Conservation (phyloP, 208 protist genomes). For the Acanthamoeba royreba region DNA sequence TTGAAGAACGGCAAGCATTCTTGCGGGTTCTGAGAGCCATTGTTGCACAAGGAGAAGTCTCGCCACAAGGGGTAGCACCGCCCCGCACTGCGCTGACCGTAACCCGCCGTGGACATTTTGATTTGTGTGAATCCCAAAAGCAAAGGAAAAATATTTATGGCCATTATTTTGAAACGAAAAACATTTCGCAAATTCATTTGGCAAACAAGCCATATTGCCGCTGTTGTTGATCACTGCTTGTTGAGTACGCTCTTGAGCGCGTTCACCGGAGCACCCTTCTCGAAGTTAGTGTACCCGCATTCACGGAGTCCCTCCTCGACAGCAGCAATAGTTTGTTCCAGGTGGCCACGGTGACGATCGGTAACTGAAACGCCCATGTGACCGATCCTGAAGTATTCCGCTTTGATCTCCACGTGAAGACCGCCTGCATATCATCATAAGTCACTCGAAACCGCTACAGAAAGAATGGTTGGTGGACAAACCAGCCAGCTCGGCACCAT, state of each 20-base stretch:
- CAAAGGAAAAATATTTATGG: too few relatives aligned
- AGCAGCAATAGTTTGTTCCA: neutral
- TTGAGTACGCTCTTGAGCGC: neutral
- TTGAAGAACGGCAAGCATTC: neutral
- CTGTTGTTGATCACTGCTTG: neutral
- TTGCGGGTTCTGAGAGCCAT: neutral
- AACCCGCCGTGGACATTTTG: too few relatives aligned
- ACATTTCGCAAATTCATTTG: too few relatives aligned
- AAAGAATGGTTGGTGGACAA: too few relatives aligned
- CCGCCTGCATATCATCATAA: constrained; percentile 18
- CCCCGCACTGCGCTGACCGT: too few relatives aligned
- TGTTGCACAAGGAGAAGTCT: neutral
- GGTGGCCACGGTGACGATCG: neutral
- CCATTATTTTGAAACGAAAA: too few relatives aligned
- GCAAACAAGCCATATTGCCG: too few relatives aligned
- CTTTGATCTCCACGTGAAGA: constrained; percentile 41
- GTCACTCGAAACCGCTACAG: too few relatives aligned
- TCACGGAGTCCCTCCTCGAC: neutral
- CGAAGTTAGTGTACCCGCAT: neutral
- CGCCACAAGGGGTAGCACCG: neutral
- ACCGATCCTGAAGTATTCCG: constrained; percentile 54
- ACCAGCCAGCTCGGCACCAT: neutral
- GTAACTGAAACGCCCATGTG: constrained; percentile 18
- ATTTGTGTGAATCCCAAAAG: too few relatives aligned
- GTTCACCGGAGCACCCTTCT: neutral